Evolutionary conservation across 2,329 filamentous ascomycete genomes (phyloP), one percentile per base, ranked within the genome.

Genomic region (Chrysoporthe puriensis): DNA sequence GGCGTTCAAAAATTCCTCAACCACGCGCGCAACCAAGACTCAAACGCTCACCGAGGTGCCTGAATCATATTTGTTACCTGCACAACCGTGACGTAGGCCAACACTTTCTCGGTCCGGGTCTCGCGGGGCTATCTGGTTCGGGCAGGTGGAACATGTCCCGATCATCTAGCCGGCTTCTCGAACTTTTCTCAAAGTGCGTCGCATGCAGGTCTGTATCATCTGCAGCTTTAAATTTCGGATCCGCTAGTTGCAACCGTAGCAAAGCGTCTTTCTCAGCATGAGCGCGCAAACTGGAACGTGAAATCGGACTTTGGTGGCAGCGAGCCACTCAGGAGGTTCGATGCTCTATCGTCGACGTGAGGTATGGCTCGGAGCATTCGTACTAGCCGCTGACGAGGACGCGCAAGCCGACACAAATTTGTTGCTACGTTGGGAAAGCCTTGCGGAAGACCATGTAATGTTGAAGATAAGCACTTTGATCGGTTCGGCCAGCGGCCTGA

Each of bases 101-200:
- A 54, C 32, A 42, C 21, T 16, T 40, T 14, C 8, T 48, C n/a
- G 36, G 21, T 18, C 62, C 64, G 64, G 64, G 5, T 66, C n/a
- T 66, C 64, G 64, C 60, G 52, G 18, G n/a, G 4, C 16, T 42
- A 52, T 11, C 64, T 66, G 32, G 18, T 66, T 66, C 42, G 59
- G 64, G 64, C 64, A 66, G 64, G 64, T 66, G 42, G 36, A 50
- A 14, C 16, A 32, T 40, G 9, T 26, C 18, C 34, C 11, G 13
- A 62, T n/a, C 36, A 18, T 11, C 4, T 40, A 34, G 40, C 44
- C 40, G 9, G 32, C 52, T 66, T 66, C 64, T 66, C 60, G 64
- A 66, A 57, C 40, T 32, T 34, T 46, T 56, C 14, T 11, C 14
- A 59, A 50, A 58, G 59, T 32, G 36, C 50, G 26, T 34, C 34